Evolutionary conservation across 73 alveolate species (phyloP), one percentile per base, ranked within the genome.

Genomic region (Stentor roeselii): DNA sequence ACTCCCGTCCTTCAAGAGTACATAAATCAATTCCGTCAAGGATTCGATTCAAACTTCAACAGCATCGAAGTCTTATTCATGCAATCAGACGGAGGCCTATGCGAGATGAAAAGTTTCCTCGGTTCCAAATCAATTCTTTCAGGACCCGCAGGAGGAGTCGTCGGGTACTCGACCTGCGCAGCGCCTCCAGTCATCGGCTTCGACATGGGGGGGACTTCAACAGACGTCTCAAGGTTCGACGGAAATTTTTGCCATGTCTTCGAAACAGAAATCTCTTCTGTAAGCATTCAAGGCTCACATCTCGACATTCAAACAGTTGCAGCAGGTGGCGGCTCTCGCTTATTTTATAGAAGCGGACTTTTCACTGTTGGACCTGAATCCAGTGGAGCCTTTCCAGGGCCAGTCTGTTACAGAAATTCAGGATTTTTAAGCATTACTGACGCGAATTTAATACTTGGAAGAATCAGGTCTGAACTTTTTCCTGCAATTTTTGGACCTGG

Each of bases 171-270:
- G 39, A 76, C 89, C 82, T 59, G 11, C 35, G 86, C 27, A 42
- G 78, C 59, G 27, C 82, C 85, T 88, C 88, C 96, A 82, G 89
- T 88, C 27, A 90, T 95, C 3, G 99, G 98, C 3, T 95, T 95
- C 75, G 99, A 95, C 84, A 95, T 95, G 99, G 99, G 99, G 11
- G 99, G 99, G n/a, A 95, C 99, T 14, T 95, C 99, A 37, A 95
- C 99, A 31, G 99, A 95, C 86, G 99, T 95, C 11, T 90, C 95
- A 15, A 39, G 97, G 36, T 92, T 21, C 60, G 75, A 61, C 3
- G 90, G 86, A 32, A 75, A 78, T 14, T 75, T 60, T 35, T 76
- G 82, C 59, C 91, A 89, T 75, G 83, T 88, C 34, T 91, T 91
- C 59, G 99, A 95, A 86, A 89, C 93, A 15, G 88, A 87, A 35